These are phyloP conservation scores for Laburnicola sp. DNA, from an alignment of 2,329 filamentous ascomycete species.

Conservation along the genomic window DNA sequence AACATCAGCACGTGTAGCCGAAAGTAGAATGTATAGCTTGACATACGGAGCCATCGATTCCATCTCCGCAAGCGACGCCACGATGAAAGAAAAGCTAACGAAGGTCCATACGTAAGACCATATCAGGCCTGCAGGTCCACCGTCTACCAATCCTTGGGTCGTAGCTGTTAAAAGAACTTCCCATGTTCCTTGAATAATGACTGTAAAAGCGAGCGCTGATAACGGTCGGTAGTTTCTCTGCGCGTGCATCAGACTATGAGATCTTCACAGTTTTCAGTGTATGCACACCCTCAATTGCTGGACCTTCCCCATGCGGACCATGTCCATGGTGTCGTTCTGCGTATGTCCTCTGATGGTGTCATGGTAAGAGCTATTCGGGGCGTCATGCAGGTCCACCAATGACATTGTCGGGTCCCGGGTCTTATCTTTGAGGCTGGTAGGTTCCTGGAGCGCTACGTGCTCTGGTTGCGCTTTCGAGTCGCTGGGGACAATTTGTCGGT, in stretches of 20 bases:
- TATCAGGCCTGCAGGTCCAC: conserved; percentile 39
- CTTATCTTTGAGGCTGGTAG: background rate
- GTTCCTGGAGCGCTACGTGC: background rate
- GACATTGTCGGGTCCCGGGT: background rate
- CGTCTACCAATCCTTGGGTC: conserved; percentile 35
- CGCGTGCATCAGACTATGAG: background rate
- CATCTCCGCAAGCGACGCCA: conserved; percentile 42
- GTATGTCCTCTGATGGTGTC: conserved; percentile 33
- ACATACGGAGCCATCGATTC: conserved; percentile 34
- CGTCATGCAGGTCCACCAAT: background rate
- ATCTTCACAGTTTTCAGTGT: background rate
- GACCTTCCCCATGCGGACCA: conserved; percentile 41
- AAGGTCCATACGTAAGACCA: conserved; percentile 43
- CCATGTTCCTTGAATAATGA: conserved; percentile 40
- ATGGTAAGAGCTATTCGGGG: conserved; percentile 17
- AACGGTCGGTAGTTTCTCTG: conserved; percentile 39
- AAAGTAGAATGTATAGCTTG: background rate
- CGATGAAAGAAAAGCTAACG: conserved; percentile 36
- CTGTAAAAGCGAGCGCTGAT: conserved; percentile 39
- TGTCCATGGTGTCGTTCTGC: conserved; percentile 33
- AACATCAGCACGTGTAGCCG: background rate
- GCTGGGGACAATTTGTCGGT: too few species aligned
- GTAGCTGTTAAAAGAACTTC: conserved; percentile 41
- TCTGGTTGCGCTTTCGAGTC: conserved; percentile 7
- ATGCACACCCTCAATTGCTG: conserved; percentile 32